Conservation (phyloP, 805 yeast genomes). For the Yamadazyma endophytica region DNA sequence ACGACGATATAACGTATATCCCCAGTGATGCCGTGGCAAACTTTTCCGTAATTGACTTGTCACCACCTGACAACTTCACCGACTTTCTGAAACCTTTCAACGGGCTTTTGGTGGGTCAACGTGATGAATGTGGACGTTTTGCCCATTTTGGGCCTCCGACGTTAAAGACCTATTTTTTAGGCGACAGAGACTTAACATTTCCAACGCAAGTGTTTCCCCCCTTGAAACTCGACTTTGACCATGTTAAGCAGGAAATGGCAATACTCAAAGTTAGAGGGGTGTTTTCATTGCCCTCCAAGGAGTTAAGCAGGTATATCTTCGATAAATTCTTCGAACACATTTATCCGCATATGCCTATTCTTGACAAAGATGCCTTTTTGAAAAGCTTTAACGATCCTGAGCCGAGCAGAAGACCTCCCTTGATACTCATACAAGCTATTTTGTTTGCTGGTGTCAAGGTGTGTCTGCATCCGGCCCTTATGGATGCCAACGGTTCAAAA, state of each 20-base stretch:
- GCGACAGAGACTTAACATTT: neutral
- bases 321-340: conserved; percentile 7
- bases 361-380: conserved; percentile 8
- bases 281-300: neutral
- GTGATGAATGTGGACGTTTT: conserved; percentile 3
- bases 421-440: conserved; percentile 3
- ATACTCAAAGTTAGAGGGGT: neutral
- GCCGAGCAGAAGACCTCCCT: conserved; percentile 9
- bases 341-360: conserved; percentile 10
- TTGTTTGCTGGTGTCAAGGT: neutral
- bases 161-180: conserved; percentile 7
- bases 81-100: neutral
- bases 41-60: neutral
- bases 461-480: neutral
- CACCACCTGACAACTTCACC: neutral
- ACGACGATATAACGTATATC: no score
- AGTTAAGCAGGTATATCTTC: neutral
- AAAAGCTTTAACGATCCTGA: conserved; percentile 8
- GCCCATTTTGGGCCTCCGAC: conserved; percentile 9
- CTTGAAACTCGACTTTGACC: neutral
- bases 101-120: conserved; percentile 1
- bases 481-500: neutral
- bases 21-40: conserved; percentile 1
- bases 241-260: neutral
- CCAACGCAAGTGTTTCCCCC: neutral